phyloP scores from a whole-genome alignment of 306 rosid species.

The cucumber (Cucumis sativus) region DNA sequence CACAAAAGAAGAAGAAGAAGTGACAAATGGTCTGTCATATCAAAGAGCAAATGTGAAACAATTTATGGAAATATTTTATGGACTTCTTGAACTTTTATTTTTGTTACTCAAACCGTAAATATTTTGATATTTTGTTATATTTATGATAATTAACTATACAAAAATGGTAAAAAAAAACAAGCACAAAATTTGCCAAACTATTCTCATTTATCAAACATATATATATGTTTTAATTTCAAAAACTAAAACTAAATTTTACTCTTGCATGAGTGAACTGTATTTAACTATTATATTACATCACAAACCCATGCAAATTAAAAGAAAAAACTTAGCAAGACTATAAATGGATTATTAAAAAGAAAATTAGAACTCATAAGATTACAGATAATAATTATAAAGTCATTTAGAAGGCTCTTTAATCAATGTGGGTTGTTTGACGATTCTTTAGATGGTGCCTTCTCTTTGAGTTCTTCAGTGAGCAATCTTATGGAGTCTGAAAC shows the following conservation, averaged over 20 bases:
- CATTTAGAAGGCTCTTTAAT: background rate
- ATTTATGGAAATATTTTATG: too few relatives aligned
- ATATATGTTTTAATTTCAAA: background rate
- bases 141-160: too few relatives aligned
- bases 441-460: slow-evolving; percentile 13
- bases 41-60: too few relatives aligned
- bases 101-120: too few relatives aligned
- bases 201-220: too few relatives aligned
- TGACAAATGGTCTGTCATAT: too few relatives aligned
- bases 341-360: background rate
- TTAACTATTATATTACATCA: background rate
- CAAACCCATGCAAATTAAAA: background rate
- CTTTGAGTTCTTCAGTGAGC: background rate
- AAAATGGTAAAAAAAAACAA: too few relatives aligned
- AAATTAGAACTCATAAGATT: background rate
- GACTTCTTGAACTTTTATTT: too few relatives aligned
- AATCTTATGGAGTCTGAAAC: slow-evolving; percentile 3
- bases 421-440: background rate
- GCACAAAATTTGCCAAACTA: too few relatives aligned
- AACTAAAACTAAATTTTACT: background rate
- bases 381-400: background rate
- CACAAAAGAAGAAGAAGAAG: too few relatives aligned
- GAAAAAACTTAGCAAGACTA: background rate
- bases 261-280: background rate
- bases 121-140: too few relatives aligned